Evolutionary conservation across 2,329 filamentous ascomycete species (phyloP).

Genomic region (Fusarium falciforme): DNA sequence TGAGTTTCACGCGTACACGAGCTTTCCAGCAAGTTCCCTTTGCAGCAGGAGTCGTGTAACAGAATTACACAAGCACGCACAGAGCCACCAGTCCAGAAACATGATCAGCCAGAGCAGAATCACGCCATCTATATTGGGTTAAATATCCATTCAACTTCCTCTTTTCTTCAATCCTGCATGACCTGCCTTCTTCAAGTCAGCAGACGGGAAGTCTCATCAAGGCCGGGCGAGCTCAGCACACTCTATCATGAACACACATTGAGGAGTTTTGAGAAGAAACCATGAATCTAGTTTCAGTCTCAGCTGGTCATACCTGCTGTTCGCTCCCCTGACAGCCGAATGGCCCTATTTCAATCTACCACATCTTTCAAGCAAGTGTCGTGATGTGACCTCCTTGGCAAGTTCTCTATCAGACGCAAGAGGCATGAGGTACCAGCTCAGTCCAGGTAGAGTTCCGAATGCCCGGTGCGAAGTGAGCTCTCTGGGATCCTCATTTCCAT

Average conservation of each 20-base stretch:
- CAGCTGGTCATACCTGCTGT: too few relatives aligned
- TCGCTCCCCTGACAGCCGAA: too few relatives aligned
- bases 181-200: not conserved
- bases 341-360: not conserved
- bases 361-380: not conserved
- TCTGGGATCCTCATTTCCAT: not conserved
- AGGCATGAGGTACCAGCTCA: not conserved
- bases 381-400: not conserved
- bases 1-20: too few relatives aligned
- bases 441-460: not conserved
- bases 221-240: too few relatives aligned
- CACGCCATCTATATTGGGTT: not conserved
- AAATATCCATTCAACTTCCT: too few relatives aligned
- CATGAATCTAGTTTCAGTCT: too few relatives aligned
- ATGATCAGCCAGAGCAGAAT: not conserved
- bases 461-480: too few relatives aligned
- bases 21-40: not conserved
- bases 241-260: not conserved
- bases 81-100: not conserved
- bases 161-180: not conserved
- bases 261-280: not conserved
- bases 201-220: not conserved
- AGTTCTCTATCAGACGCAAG: not conserved
- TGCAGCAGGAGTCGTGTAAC: not conserved
- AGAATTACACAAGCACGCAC: not conserved